Base-by-base conservation (phyloP, 164 flowering plant genomes). In the Aristolochia fimbriata region DNA sequence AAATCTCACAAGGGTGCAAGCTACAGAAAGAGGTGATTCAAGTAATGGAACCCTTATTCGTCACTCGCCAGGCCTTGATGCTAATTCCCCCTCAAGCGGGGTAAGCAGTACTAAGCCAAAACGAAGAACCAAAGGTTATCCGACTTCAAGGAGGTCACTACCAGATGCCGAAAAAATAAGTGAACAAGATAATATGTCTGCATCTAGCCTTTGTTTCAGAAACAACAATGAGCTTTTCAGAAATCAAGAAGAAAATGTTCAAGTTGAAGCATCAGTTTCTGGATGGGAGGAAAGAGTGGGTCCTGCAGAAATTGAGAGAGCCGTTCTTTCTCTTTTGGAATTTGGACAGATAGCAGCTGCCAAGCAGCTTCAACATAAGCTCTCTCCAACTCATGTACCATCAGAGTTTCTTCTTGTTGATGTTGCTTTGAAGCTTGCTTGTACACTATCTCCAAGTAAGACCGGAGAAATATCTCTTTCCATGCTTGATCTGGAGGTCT, bases 311-410 rank as follows among this genome's bases (percentile, higher is more conserved):
- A 68, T 88, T 73, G 95, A 94, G 75, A 86, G 90, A 62, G 99
- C 99, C 67, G 93, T 94, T 65, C 95, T 94, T 69, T 91, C 97
- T 52, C 70, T 94, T 12, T 64, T 94, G 69, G 99, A 94, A 74
- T 86, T 94, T 82, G 99, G 99, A 55, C 99, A 94, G 78, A 73
- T 84, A 53, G 64, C 91, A 60, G 99, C 99, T 63, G 89, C 99
- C 51, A 83, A 81, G 76, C 99, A 94, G 71, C 99, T 94, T 60
- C 99, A 91, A 51, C 76, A 82, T 59, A 94, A 94, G 79, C 72
- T 94, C 20, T 88, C 96, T 68, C 92, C 97, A 46, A 76, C 69
- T n/a, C 64, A 80, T 45, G 66, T 72, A 23, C 97, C 99, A 54
- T 68, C 80, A 61, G 97, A 94, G 62, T 81, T 94, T 58, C 24